Evolutionary conservation across 2,329 filamentous ascomycete species (phyloP).

Genomic region (Nothopassalora personata): DNA sequence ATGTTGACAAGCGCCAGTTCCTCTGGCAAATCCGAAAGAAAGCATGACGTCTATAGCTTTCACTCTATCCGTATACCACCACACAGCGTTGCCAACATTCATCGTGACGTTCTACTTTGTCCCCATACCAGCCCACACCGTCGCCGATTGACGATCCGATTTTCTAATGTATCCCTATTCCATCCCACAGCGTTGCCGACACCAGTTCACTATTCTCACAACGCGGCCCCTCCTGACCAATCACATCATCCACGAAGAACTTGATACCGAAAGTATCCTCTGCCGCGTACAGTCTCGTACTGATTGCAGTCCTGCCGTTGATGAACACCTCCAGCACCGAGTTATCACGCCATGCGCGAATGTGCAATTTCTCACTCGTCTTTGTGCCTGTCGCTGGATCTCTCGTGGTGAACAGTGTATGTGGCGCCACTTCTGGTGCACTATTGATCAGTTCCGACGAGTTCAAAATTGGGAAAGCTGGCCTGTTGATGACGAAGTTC

Average conservation of each 20-base stretch:
- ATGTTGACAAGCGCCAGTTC: constrained; percentile 5
- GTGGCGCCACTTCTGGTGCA: constrained; percentile 33
- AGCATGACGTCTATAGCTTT: too few relatives aligned
- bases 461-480: constrained; percentile 29
- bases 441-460: constrained; percentile 32
- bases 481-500: constrained; percentile 39
- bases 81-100: too few relatives aligned
- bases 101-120: neutral
- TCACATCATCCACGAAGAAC: constrained; percentile 22
- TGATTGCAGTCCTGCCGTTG: constrained; percentile 40
- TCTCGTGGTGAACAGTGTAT: constrained; percentile 42
- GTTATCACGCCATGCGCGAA: constrained; percentile 41
- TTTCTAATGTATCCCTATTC: neutral
- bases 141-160: too few relatives aligned
- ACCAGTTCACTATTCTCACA: constrained; percentile 12
- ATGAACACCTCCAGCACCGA: constrained; percentile 45
- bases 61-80: too few relatives aligned
- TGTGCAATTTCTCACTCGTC: constrained; percentile 31
- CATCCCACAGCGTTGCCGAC: constrained; percentile 5
- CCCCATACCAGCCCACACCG: neutral
- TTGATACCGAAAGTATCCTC: constrained; percentile 23
- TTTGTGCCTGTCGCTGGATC: constrained; percentile 6
- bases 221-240: constrained; percentile 5
- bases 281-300: constrained; percentile 31
- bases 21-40: too few relatives aligned